phyloP scores from a whole-genome alignment of 208 protist genomes.

The Crithidia bombi region DNA sequence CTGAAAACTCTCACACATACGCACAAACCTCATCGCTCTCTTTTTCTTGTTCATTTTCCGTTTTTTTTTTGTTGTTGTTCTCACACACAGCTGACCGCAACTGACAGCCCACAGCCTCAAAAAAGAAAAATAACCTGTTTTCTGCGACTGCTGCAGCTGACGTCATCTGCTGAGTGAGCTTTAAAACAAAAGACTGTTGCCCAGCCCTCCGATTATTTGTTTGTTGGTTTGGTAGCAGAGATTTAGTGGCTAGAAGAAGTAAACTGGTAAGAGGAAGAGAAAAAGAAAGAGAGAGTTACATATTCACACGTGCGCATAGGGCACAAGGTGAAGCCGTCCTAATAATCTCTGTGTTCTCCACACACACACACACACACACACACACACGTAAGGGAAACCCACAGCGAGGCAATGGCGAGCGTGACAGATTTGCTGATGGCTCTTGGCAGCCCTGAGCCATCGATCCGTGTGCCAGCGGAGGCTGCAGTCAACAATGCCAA shows the following conservation, averaged over 20 bases:
- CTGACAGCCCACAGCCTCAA: no score
- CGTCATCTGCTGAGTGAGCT: no score
- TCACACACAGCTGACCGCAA: no score
- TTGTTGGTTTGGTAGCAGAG: no score
- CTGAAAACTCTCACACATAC: no score
- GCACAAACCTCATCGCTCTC: not conserved
- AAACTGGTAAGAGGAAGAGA: not conserved
- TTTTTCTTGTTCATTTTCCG: not conserved
- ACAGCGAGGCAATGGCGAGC: slow-evolving; percentile 46
- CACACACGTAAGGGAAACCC: not conserved
- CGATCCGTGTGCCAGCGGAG: slow-evolving; percentile 79
- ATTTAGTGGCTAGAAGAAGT: no score
- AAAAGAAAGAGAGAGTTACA: not conserved
- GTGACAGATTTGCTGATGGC: slow-evolving; percentile 77
- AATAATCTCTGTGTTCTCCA: not conserved
- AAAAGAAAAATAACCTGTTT: no score
- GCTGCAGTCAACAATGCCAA: slow-evolving; percentile 68
- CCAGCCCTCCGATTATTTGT: no score
- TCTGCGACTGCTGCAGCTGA: no score
- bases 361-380: not conserved
- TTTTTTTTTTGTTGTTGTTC: slow-evolving; percentile 2
- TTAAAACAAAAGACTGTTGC: no score
- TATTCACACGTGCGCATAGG: no score
- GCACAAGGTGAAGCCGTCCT: not conserved
- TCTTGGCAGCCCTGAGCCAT: slow-evolving; percentile 69